A percentile compares a stretch with the other conserved stretches of the same genome.
These are phyloP conservation scores for Russula brevipes DNA, from an alignment of 768 basidiomycete species.

Conservation along the genomic window DNA sequence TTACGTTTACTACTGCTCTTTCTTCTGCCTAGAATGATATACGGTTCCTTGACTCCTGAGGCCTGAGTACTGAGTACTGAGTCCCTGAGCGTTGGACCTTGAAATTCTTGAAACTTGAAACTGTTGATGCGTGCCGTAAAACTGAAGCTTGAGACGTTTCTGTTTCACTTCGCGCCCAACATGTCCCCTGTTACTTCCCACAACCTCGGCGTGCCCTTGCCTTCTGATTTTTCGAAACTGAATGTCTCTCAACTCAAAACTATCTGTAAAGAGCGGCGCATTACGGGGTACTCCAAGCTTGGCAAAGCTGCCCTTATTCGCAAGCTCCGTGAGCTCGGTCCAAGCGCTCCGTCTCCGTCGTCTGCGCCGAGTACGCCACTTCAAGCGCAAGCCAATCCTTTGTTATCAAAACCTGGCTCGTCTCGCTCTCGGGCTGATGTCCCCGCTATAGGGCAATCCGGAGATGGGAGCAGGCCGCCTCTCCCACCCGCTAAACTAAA, in stretches of 20 bases:
- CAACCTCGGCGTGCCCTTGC: background rate
- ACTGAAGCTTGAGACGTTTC: no score
- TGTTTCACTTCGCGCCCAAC: background rate
- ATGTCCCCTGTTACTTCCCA: slow-evolving; percentile 5
- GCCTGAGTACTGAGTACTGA: no score
- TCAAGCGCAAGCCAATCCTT: background rate
- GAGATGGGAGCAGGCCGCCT: background rate
- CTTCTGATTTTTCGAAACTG: slow-evolving; percentile 33
- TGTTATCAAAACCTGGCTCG: background rate
- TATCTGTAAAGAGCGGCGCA: slow-evolving; percentile 57
- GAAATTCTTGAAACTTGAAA: no score
- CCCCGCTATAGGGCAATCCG: background rate
- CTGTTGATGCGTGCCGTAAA: no score
- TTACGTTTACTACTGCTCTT: background rate
- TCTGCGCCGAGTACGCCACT: background rate
- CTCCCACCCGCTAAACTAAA: background rate
- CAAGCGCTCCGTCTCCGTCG: background rate
- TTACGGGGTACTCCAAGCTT: slow-evolving; percentile 65
- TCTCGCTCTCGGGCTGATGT: background rate
- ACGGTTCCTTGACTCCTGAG: background rate
- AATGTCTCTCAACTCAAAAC: slow-evolving; percentile 62
- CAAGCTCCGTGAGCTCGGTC: slow-evolving; percentile 34
- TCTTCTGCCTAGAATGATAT: background rate
- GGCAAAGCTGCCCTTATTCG: slow-evolving; percentile 52
- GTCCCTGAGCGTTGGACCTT: no score